Evolutionary conservation across 805 yeast species (phyloP).

Genomic region (Metschnikowia lunata): DNA sequence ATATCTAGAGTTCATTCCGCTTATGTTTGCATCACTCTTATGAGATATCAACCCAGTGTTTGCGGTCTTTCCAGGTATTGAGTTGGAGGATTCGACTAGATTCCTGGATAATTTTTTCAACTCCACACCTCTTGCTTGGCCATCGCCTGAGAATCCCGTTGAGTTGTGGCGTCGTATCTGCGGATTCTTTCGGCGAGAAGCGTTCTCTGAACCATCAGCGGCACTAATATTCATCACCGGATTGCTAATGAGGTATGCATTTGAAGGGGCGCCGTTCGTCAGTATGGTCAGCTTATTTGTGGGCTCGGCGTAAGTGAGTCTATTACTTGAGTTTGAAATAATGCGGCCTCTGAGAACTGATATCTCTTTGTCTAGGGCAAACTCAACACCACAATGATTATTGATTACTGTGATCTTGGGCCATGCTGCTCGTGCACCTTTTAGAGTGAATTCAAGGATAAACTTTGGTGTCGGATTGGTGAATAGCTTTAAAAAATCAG

Average conservation of each 20-base stretch:
- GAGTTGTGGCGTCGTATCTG: conserved; percentile 13
- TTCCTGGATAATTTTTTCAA: background rate
- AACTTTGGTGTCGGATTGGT: conserved; percentile 81
- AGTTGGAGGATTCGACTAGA: conserved; percentile 1
- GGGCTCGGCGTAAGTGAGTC: conserved; percentile 9
- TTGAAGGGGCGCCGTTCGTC: conserved; percentile 9
- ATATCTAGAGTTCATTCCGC: conserved; percentile 3
- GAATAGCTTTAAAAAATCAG: conserved; percentile 60
- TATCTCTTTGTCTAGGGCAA: conserved; percentile 79
- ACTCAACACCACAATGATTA: conserved; percentile 88
- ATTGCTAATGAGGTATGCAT: conserved; percentile 13
- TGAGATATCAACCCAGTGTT: conserved; percentile 5
- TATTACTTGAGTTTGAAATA: conserved; percentile 31
- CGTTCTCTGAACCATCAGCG: no score
- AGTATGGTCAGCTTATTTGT: conserved; percentile 2
- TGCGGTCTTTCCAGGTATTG: conserved; percentile 7
- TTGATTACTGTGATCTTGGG: conserved; percentile 80
- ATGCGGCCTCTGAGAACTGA: conserved; percentile 59
- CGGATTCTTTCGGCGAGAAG: conserved; percentile 3
- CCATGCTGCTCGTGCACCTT: conserved; percentile 94
- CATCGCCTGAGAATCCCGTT: conserved; percentile 9
- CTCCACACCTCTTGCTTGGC: conserved; percentile 2
- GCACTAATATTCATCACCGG: conserved; percentile 10
- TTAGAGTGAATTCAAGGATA: conserved; percentile 58
- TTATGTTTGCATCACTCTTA: conserved; percentile 8